Percentiles rank a stretch among this genome's conserved stretches.
phyloP scores from a whole-genome alignment of 345 rosid species.

The Populus simonii region DNA sequence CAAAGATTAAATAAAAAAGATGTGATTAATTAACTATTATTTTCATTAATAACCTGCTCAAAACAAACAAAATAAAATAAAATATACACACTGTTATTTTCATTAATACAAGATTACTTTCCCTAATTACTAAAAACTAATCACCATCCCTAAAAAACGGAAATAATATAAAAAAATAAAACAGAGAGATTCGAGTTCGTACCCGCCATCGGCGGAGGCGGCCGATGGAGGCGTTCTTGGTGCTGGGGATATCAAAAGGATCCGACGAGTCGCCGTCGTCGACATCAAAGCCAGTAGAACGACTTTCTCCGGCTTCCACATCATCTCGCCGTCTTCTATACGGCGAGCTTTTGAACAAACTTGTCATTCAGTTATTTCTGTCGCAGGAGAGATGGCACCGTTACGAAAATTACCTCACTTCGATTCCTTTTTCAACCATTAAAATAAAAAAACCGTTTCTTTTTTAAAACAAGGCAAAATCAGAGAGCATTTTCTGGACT shows the following conservation, averaged over 20 bases:
- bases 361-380: constrained; percentile 15
- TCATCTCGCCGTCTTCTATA: constrained; percentile 17
- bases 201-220: constrained; percentile 36
- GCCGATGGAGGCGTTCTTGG: constrained; percentile 28
- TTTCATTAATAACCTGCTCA: too few species aligned
- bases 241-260: constrained; percentile 24
- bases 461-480: not conserved
- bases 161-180: not conserved
- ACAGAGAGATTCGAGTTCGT: not conserved
- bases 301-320: constrained; percentile 11
- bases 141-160: not conserved
- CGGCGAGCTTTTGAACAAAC: constrained; percentile 15
- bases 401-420: not conserved
- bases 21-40: not conserved
- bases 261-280: constrained; percentile 3
- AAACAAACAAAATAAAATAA: too few species aligned
- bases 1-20: too few species aligned
- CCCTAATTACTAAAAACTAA: not conserved
- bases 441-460: not conserved
- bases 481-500: too few species aligned
- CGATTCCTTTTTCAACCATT: not conserved
- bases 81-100: too few species aligned
- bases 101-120: too few species aligned
- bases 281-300: not conserved
- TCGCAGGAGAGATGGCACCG: constrained; percentile 41